Evolutionary conservation across 2,329 filamentous ascomycete species (phyloP).

Genomic region (Arthroderma uncinatum): DNA sequence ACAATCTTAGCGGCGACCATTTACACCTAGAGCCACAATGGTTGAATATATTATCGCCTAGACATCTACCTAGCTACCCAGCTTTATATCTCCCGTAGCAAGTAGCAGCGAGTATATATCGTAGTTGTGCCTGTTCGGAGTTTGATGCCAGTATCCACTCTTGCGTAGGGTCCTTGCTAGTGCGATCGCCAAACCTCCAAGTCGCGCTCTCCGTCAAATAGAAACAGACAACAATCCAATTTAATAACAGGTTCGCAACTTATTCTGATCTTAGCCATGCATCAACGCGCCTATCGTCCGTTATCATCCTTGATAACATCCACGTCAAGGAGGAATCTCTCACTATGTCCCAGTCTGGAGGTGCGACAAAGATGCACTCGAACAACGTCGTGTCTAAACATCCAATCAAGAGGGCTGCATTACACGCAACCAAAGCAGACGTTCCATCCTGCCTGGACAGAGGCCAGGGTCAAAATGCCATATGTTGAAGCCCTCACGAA

Average conservation of each 20-base stretch:
- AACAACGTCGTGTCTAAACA: background rate
- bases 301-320: background rate
- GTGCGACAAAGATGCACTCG: background rate
- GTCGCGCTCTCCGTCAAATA: background rate
- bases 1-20: background rate
- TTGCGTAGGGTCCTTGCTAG: background rate
- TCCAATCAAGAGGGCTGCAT: constrained; percentile 4
- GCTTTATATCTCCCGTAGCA: background rate
- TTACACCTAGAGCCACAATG: background rate
- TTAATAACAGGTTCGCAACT: background rate
- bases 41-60: background rate
- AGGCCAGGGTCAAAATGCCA: constrained; percentile 52
- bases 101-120: background rate
- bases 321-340: background rate
- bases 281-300: background rate
- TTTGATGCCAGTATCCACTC: background rate
- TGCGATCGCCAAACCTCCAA: background rate
- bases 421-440: constrained; percentile 9
- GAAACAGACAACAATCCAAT: background rate
- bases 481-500: constrained; percentile 56
- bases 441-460: constrained; percentile 35
- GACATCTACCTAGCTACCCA: background rate
- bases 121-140: background rate
- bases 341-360: background rate
- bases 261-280: background rate